Conservation (phyloP, 1,284 basidiomycete genomes). For the Phellopilus nigrolimitatus region DNA sequence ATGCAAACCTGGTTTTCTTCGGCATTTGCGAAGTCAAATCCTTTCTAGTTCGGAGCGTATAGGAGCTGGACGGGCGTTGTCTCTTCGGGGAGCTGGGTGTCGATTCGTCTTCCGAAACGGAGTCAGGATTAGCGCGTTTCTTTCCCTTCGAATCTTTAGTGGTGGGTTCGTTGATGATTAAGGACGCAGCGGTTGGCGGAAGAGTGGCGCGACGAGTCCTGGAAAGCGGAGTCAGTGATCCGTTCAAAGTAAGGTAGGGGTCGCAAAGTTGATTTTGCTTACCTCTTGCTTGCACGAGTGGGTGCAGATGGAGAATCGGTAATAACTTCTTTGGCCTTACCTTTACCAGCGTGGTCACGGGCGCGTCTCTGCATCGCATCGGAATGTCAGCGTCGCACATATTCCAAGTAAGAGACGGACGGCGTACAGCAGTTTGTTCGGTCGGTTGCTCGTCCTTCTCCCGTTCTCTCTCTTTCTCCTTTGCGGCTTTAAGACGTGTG, state of each 20-base stretch:
- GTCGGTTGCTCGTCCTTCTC: slow-evolving; percentile 49
- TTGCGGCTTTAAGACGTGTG: slow-evolving; percentile 69
- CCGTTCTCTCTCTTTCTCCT: slow-evolving; percentile 32
- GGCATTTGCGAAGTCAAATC: slow-evolving; percentile 53
- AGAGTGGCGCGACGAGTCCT: slow-evolving; percentile 57
- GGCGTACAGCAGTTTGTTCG: slow-evolving; percentile 11
- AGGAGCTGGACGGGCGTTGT: slow-evolving; percentile 43
- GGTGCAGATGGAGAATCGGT: slow-evolving; percentile 37
- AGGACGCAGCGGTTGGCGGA: slow-evolving; percentile 36
- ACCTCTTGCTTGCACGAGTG: slow-evolving; percentile 23
- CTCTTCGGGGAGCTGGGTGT: slow-evolving; percentile 50
- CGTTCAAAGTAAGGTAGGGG: slow-evolving; percentile 13
- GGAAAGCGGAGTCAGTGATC: slow-evolving; percentile 23
- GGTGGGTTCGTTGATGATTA: slow-evolving; percentile 70
- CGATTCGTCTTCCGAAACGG: slow-evolving; percentile 58
- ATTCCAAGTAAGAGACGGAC: background rate
- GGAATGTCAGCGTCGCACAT: background rate
- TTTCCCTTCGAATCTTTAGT: slow-evolving; percentile 77
- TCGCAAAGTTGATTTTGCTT: slow-evolving; percentile 13
- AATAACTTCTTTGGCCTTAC: slow-evolving; percentile 55
- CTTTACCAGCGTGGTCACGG: slow-evolving; percentile 54
- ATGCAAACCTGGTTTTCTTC: slow-evolving; percentile 59
- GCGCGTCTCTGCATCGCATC: slow-evolving; percentile 37
- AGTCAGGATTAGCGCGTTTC: slow-evolving; percentile 75
- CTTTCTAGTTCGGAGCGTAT: slow-evolving; percentile 62